Conservation (phyloP, 2,329 filamentous ascomycete species). For the Xylogone sp. region DNA sequence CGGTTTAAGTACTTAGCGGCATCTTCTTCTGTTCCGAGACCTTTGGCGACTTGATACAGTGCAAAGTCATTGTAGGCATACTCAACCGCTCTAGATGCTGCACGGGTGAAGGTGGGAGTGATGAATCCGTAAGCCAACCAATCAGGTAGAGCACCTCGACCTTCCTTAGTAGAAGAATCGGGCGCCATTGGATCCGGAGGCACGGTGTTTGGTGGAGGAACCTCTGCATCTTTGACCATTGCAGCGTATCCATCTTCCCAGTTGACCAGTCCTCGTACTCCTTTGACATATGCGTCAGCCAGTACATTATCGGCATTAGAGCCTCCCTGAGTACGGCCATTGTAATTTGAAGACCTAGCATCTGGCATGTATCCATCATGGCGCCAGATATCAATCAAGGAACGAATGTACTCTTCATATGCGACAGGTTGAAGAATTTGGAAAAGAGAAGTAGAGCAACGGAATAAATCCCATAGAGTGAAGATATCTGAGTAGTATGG, state of each 20-base stretch:
- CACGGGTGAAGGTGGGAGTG: constrained; percentile 56
- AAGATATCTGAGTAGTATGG: constrained; percentile 72
- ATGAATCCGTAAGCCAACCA: constrained; percentile 65
- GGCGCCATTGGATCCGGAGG: constrained; percentile 46
- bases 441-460: constrained; percentile 60
- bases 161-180: constrained; percentile 62
- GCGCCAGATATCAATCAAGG: constrained; percentile 65
- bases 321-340: constrained; percentile 66
- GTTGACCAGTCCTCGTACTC: constrained; percentile 54
- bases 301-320: constrained; percentile 70
- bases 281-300: constrained; percentile 69
- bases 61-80: constrained; percentile 68
- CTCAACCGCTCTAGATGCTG: constrained; percentile 62
- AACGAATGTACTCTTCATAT: constrained; percentile 63
- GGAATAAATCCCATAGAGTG: constrained; percentile 63
- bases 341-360: constrained; percentile 64
- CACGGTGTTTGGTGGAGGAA: constrained; percentile 56
- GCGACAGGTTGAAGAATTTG: constrained; percentile 60
- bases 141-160: constrained; percentile 64
- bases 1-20: constrained; percentile 57
- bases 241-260: constrained; percentile 61
- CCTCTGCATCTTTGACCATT: constrained; percentile 66
- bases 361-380: constrained; percentile 63
- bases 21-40: constrained; percentile 47
- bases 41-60: constrained; percentile 53